Evolutionary conservation across 805 yeast genomes (phyloP), one percentile per base, ranked within the genome.

Genomic region (Sugiyamaella valdiviana): DNA sequence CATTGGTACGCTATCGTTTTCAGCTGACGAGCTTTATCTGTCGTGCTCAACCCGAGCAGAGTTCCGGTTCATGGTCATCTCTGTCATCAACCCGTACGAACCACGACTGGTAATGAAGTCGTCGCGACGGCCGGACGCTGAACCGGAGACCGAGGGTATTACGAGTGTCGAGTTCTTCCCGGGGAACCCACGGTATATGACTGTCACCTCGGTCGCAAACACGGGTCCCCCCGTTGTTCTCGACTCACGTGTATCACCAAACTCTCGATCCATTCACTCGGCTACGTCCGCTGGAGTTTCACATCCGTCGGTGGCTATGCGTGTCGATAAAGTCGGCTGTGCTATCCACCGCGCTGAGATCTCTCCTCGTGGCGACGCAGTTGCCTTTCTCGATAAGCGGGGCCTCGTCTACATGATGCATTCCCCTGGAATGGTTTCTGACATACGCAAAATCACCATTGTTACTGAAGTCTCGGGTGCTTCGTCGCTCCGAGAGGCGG

Each of bases 111-210:
- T 83, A 1, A 77, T 84, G 83, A 81, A 83, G 55, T 81, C 87
- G 0, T 72, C 78, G 32, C 65, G 90, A 40, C 71, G 79, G 4
- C 63, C 45, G 40, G 48, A 44, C 29, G 41, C 80, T 5, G 85
- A 81, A 48, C 78, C 83, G 0, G 95, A 86, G 52, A 79, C 86
- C 49, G 97, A 90, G 62, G 97, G 97, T 1, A 86, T 91, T 36
- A 91, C 98, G 0, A 85, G 82, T 53, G 67, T 86, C 5, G 76
- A 77, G 48, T 84, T 89, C 62, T 82, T 83, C 63, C 87, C 88
- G 0, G 81, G 79, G 37, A 78, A 80, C 54, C 65, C 77, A 50
- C 64, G 72, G 24, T 65, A 75, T 39, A 74, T 81, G 77, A 73
- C 74, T 37, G 71, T 78, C 5, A 62, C 68, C 3, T 61, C 74